These are phyloP conservation scores for Scalesia atractyloides DNA, from an alignment of 129 eudicot species.

Conservation along the genomic window DNA sequence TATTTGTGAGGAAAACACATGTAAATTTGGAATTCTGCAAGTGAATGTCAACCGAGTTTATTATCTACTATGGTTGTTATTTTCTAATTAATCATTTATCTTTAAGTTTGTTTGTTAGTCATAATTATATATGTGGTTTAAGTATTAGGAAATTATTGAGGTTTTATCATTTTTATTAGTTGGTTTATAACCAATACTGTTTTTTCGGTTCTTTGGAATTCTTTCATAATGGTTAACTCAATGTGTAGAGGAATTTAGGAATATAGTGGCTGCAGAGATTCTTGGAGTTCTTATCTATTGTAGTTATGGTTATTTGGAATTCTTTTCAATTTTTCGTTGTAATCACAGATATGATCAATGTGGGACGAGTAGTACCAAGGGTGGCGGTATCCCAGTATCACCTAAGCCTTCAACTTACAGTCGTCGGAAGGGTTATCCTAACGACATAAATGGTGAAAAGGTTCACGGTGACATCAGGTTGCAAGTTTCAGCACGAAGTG, in stretches of 20 bases:
- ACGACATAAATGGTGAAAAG: constrained; percentile 37
- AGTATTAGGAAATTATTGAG: too few relatives aligned
- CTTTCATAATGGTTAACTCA: neutral
- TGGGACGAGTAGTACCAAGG: constrained; percentile 28
- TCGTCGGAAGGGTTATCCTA: constrained; percentile 49
- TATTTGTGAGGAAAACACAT: neutral
- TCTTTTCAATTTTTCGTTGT: neutral
- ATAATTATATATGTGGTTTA: too few relatives aligned
- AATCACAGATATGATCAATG: constrained; percentile 34
- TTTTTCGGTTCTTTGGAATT: too few relatives aligned
- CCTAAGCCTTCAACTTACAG: constrained; percentile 54
- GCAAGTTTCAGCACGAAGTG: constrained; percentile 65
- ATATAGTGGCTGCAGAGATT: neutral
- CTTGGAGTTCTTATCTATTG: neutral
- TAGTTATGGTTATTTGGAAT: neutral
- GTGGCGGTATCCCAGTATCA: constrained; percentile 25
- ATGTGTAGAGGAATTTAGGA: neutral
- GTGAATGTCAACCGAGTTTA: neutral
- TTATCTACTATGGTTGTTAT: too few relatives aligned
- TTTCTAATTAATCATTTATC: too few relatives aligned
- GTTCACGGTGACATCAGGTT: constrained; percentile 40
- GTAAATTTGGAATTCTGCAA: neutral
- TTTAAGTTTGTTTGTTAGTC: too few relatives aligned
- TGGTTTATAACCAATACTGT: too few relatives aligned
- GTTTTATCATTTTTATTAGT: too few relatives aligned